Conservation (phyloP, 1,284 basidiomycete species). For the Chalciporus sp. region DNA sequence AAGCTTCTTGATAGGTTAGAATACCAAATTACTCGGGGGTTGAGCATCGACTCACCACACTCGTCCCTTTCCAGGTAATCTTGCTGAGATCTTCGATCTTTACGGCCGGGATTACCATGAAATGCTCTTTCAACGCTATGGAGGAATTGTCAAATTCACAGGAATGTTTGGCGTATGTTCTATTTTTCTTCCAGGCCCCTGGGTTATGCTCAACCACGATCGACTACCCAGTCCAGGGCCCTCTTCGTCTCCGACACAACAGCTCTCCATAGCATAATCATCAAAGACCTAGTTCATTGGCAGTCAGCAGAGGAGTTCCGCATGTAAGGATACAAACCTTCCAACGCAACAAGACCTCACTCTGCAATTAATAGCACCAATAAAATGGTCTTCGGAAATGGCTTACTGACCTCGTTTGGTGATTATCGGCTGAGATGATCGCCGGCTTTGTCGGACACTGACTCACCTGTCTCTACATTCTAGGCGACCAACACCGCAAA, state of each 20-base stretch:
- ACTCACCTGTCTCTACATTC: neutral
- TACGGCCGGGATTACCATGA: neutral
- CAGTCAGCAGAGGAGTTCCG: neutral
- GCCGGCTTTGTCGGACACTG: neutral
- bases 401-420: neutral
- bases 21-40: neutral
- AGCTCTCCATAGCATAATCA: neutral
- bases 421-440: neutral
- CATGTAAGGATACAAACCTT: neutral
- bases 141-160: neutral
- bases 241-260: constrained; percentile 2
- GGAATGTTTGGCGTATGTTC: neutral
- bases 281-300: constrained; percentile 1
- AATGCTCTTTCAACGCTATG: neutral
- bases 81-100: neutral
- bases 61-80: neutral
- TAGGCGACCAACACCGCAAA: constrained; percentile 46
- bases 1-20: neutral
- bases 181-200: too few species aligned
- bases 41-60: neutral
- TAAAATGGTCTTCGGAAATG: constrained; percentile 1
- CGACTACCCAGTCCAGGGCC: neutral
- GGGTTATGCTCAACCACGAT: too few species aligned
- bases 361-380: neutral
- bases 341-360: neutral